Conservation (phyloP, 129 eudicot species). For the Centella asiatica region DNA sequence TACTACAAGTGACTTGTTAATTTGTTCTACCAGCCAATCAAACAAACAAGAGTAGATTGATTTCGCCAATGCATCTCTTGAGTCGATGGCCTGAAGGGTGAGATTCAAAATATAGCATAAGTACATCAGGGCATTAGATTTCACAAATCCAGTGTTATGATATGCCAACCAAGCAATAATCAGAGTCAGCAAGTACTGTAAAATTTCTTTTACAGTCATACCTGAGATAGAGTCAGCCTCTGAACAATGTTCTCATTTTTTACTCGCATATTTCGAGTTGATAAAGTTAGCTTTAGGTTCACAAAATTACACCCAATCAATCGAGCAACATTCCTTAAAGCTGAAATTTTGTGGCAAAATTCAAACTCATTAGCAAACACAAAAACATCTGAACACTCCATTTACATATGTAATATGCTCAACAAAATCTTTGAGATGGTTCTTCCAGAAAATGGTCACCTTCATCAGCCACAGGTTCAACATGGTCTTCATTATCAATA, state of each 20-base stretch:
- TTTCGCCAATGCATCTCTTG: conserved; percentile 95
- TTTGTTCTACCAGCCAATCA: conserved; percentile 98
- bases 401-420: not conserved
- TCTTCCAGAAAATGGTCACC: conserved; percentile 37
- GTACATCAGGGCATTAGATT: not conserved
- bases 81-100: conserved; percentile 63
- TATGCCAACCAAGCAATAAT: too few species aligned
- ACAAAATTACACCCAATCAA: conserved; percentile 48
- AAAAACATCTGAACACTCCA: not conserved
- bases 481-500: conserved; percentile 83
- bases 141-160: too few species aligned
- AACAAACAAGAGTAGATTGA: conserved; percentile 96
- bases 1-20: conserved; percentile 89
- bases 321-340: conserved; percentile 49
- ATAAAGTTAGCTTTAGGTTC: conserved; percentile 50
- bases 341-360: conserved; percentile 23
- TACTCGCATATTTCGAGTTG: conserved; percentile 59
- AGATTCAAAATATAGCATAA: not conserved
- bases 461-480: conserved; percentile 80
- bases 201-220: conserved; percentile 9
- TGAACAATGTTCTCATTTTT: conserved; percentile 47
- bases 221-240: conserved; percentile 70
- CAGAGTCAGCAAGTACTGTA: not conserved
- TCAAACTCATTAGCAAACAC: not conserved
- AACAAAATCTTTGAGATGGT: conserved; percentile 1